phyloP scores from a whole-genome alignment of 2,329 filamentous ascomycete species.

The Paecilomyces sp. region DNA sequence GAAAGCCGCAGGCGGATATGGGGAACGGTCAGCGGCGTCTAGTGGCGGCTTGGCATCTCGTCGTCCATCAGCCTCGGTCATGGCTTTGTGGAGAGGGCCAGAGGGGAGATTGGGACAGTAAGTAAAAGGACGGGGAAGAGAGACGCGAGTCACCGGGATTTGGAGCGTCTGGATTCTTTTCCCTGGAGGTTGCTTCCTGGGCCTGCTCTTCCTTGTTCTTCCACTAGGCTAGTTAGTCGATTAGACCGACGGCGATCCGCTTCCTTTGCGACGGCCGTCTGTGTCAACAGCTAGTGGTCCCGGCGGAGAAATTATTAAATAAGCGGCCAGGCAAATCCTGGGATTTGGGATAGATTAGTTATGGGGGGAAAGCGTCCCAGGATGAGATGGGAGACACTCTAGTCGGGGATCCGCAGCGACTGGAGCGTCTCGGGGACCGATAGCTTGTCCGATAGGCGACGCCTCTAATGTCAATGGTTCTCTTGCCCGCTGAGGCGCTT shows the following conservation, averaged over 20 bases:
- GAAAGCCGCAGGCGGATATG: constrained; percentile 14
- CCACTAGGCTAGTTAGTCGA: background rate
- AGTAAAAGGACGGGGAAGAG: background rate
- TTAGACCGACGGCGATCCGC: background rate
- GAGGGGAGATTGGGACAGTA: background rate
- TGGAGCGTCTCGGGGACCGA: background rate
- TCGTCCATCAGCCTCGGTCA: constrained; percentile 6
- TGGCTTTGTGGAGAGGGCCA: background rate
- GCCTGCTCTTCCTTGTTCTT: background rate
- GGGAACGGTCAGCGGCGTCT: constrained; percentile 20
- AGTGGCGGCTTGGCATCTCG: constrained; percentile 21
- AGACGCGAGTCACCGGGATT: background rate
- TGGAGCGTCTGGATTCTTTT: background rate
- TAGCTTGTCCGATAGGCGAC: background rate
- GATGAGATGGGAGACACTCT: background rate
- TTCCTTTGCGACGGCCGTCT: background rate
- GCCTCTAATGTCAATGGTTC: background rate
- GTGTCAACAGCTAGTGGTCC: background rate
- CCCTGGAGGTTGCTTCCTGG: background rate
- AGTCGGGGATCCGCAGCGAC: background rate
- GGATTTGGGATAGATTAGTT: background rate
- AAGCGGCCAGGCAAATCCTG: background rate
- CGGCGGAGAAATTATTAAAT: background rate
- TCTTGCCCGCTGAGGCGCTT: background rate
- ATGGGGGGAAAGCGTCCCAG: background rate